These are phyloP conservation scores for Physaria fendleri DNA, from an alignment of 345 rosid genomes.

Conservation along the genomic window DNA sequence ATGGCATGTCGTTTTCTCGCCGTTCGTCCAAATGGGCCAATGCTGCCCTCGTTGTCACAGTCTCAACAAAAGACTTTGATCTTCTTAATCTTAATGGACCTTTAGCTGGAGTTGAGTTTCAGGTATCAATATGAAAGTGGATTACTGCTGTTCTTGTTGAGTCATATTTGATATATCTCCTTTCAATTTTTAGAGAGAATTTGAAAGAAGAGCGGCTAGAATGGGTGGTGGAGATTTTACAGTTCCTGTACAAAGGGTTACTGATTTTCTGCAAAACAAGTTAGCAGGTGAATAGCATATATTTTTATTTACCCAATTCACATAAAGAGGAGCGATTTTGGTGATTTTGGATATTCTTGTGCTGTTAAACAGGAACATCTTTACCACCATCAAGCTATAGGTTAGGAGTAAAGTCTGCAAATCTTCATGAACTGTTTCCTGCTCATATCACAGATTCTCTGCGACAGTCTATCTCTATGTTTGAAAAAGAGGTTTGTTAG, in stretches of 20 bases:
- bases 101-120: constrained; percentile 87
- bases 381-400: constrained; percentile 90
- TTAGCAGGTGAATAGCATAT: constrained; percentile 35
- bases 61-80: constrained; percentile 65
- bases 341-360: constrained; percentile 15
- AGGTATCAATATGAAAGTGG: constrained; percentile 42
- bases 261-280: constrained; percentile 73
- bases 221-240: constrained; percentile 87
- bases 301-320: too few relatives aligned
- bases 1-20: constrained; percentile 96
- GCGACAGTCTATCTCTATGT: constrained; percentile 53
- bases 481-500: constrained; percentile 65
- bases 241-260: constrained; percentile 82
- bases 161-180: not conserved
- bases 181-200: constrained; percentile 62
- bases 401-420: constrained; percentile 77
- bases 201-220: constrained; percentile 76
- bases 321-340: too few relatives aligned
- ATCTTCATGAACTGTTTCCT: constrained; percentile 77
- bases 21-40: constrained; percentile 96
- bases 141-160: not conserved
- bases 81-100: constrained; percentile 64
- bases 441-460: constrained; percentile 61
- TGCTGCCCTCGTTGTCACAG: constrained; percentile 83
- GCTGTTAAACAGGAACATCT: constrained; percentile 46